These are phyloP conservation scores for Lignosus rhinocerotis DNA, from an alignment of 1,284 basidiomycete species.

Conservation along the genomic window DNA sequence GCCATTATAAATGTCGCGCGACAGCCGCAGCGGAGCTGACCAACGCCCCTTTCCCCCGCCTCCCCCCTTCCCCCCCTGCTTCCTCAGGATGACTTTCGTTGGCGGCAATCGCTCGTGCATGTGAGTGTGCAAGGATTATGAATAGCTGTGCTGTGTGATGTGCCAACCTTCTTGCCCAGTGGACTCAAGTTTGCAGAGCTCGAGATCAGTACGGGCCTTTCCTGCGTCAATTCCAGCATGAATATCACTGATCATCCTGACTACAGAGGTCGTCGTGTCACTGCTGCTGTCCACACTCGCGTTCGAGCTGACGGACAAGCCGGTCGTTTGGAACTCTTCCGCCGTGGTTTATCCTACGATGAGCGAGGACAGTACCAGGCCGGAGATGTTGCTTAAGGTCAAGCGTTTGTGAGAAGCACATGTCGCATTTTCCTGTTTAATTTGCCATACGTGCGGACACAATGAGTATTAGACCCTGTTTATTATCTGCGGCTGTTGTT, in stretches of 20 bases:
- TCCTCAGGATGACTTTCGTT: conserved; percentile 7
- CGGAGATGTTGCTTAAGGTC: conserved; percentile 20
- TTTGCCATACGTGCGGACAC: too few species aligned
- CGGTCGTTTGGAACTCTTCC: conserved; percentile 26
- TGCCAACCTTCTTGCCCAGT: conserved; percentile 15
- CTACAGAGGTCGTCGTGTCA: conserved; percentile 18
- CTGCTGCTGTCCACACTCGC: conserved; percentile 12
- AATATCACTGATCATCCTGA: neutral
- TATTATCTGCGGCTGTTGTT: too few species aligned
- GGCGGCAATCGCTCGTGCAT: conserved; percentile 11
- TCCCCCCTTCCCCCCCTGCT: too few species aligned
- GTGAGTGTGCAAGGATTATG: neutral
- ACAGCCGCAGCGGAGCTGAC: too few species aligned
- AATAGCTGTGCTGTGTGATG: neutral
- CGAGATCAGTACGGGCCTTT: conserved; percentile 34
- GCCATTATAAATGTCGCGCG: neutral
- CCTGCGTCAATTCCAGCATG: too few species aligned
- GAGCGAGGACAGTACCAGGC: conserved; percentile 13
- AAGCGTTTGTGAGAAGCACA: neutral
- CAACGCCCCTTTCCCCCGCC: neutral
- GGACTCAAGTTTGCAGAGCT: conserved; percentile 37
- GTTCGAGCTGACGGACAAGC: conserved; percentile 15
- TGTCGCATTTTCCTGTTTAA: too few species aligned
- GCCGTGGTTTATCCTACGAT: conserved; percentile 21
- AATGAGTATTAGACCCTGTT: too few species aligned